A percentile compares a stretch with the other conserved stretches of the same genome.
Conservation (phyloP, 345 rosid genomes). For the Brassica nigra region DNA sequence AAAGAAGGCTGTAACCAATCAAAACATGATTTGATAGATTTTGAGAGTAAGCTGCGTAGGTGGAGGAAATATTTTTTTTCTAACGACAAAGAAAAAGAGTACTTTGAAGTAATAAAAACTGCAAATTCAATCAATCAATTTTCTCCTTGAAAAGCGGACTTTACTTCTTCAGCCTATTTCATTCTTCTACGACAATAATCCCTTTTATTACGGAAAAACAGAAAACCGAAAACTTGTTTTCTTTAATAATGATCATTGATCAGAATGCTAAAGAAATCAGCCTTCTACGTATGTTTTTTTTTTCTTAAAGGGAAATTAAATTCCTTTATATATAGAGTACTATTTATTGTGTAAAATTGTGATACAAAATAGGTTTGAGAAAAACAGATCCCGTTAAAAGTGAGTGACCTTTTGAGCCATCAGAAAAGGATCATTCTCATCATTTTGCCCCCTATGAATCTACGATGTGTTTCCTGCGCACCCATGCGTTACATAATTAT, state of each 20-base stretch:
- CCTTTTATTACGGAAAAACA: neutral
- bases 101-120: neutral
- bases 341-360: neutral
- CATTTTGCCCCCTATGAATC: constrained; percentile 35
- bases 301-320: neutral
- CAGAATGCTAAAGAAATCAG: neutral
- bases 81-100: constrained; percentile 29
- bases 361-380: neutral
- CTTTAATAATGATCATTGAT: neutral
- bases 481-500: constrained; percentile 42
- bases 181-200: constrained; percentile 1
- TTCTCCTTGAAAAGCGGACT: constrained; percentile 30
- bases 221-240: neutral
- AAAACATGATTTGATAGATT: constrained; percentile 28
- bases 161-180: neutral
- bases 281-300: neutral
- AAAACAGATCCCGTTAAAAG: constrained; percentile 14
- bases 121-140: constrained; percentile 35
- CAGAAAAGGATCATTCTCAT: constrained; percentile 36
- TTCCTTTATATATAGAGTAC: neutral
- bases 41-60: constrained; percentile 10
- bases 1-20: neutral
- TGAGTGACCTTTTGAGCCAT: constrained; percentile 33
- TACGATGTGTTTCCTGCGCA: constrained; percentile 31
- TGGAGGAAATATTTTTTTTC: neutral